Conservation (phyloP, 106 monocot species). For the Apostasia ramifera region DNA sequence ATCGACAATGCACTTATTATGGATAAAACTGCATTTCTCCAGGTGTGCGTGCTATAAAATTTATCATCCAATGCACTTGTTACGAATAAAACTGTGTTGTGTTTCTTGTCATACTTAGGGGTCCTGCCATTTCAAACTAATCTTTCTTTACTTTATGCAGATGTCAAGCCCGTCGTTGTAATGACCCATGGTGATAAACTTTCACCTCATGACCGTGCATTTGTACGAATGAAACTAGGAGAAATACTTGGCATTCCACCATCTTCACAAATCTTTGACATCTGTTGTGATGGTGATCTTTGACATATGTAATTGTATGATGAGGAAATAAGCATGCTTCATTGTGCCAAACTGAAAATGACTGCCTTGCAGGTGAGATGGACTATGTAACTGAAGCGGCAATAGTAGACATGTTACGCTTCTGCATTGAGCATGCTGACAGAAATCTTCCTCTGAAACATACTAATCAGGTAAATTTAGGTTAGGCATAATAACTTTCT, state of each 20-base stretch:
- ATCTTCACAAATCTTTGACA: conserved; percentile 51
- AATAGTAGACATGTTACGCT: conserved; percentile 41
- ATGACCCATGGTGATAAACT: conserved; percentile 63
- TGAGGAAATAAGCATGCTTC: not conserved
- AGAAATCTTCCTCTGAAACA: conserved; percentile 29
- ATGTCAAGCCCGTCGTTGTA: conserved; percentile 51
- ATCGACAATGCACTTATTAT: no score
- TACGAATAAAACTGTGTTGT: no score
- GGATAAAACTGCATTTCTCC: no score
- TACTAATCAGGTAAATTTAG: not conserved
- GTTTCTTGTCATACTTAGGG: no score
- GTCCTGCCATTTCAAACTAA: no score
- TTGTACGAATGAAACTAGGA: conserved; percentile 26
- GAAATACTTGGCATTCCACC: conserved; percentile 43
- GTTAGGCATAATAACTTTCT: not conserved
- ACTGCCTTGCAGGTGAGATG: conserved; percentile 20
- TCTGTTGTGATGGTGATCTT: conserved; percentile 32
- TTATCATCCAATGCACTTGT: no score
- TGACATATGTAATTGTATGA: not conserved
- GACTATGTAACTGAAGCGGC: conserved; percentile 31
- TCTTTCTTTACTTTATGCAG: conserved; percentile 10
- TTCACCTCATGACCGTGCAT: conserved; percentile 27
- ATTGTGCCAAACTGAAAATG: not conserved
- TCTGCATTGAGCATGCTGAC: conserved; percentile 58
- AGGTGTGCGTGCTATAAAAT: no score